These are phyloP conservation scores for Elsinoe arachidis DNA, from an alignment of 2,329 filamentous ascomycete genomes.

Conservation along the genomic window DNA sequence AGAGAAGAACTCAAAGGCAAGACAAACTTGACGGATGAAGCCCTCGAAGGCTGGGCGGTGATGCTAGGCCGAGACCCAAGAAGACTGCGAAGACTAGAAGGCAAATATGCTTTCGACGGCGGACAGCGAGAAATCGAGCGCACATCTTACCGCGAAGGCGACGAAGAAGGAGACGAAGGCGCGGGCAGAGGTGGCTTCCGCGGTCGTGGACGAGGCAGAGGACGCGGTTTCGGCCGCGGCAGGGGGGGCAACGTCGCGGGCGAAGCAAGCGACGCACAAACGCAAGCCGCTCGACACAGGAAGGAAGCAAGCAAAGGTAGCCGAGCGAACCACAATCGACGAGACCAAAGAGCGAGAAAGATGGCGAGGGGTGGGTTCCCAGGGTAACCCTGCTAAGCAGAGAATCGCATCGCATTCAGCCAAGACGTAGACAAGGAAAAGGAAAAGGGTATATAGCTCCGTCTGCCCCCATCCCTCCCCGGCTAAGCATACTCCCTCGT, in stretches of 20 bases:
- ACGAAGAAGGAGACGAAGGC: conserved; percentile 50
- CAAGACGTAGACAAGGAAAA: background rate
- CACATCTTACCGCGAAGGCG: conserved; percentile 54
- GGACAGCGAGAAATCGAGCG: conserved; percentile 55
- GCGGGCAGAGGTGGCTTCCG: conserved; percentile 34
- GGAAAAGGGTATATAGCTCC: background rate
- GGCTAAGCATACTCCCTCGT: conserved; percentile 18
- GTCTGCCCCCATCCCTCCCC: too few relatives aligned
- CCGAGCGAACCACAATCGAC: conserved; percentile 76
- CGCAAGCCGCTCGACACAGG: conserved; percentile 58
- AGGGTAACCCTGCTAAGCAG: conserved; percentile 22
- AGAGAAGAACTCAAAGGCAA: conserved; percentile 60
- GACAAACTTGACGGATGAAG: conserved; percentile 86
- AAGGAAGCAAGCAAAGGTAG: conserved; percentile 80
- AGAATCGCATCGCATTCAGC: background rate
- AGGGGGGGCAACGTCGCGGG: conserved; percentile 52
- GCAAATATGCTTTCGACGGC: conserved; percentile 58
- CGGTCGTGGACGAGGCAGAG: conserved; percentile 42
- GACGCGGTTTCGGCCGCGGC: conserved; percentile 32
- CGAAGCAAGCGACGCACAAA: conserved; percentile 59
- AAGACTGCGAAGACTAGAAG: conserved; percentile 60
- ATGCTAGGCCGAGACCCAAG: conserved; percentile 71
- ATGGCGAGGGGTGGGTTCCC: conserved; percentile 50
- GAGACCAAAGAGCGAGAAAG: conserved; percentile 58
- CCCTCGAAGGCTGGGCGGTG: conserved; percentile 86